phyloP scores from a whole-genome alignment of 352 stramenopile species.

The Phytophthora quininea region DNA sequence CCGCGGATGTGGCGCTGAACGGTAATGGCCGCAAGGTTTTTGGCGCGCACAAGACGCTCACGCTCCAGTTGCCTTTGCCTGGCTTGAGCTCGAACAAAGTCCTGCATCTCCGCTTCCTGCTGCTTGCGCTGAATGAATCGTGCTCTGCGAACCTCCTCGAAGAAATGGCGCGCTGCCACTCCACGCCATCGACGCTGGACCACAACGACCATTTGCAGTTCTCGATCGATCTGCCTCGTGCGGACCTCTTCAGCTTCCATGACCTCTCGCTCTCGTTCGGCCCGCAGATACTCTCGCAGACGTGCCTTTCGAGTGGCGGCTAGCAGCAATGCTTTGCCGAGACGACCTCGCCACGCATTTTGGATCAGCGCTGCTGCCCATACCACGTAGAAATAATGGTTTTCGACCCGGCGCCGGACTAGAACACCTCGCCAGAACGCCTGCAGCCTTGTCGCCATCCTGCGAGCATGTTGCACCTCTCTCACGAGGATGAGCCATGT shows the following conservation, averaged over 20 bases:
- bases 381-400: slow-evolving; percentile 60
- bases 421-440: slow-evolving; percentile 68
- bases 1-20: slow-evolving; percentile 79
- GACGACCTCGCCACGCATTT: slow-evolving; percentile 64
- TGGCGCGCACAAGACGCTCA: slow-evolving; percentile 45
- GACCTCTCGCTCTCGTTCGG: slow-evolving; percentile 65
- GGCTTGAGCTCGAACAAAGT: slow-evolving; percentile 63
- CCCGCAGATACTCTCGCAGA: slow-evolving; percentile 71
- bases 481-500: slow-evolving; percentile 53
- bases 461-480: slow-evolving; percentile 36
- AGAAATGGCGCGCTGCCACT: slow-evolving; percentile 66
- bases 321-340: slow-evolving; percentile 61
- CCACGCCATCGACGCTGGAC: slow-evolving; percentile 79
- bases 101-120: slow-evolving; percentile 69
- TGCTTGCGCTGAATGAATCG: slow-evolving; percentile 67
- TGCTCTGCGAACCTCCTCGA: slow-evolving; percentile 61
- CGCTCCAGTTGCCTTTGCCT: slow-evolving; percentile 56
- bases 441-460: slow-evolving; percentile 48
- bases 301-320: slow-evolving; percentile 55
- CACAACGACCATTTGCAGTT: slow-evolving; percentile 62
- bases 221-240: slow-evolving; percentile 51
- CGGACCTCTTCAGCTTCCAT: slow-evolving; percentile 54
- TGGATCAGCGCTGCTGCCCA: slow-evolving; percentile 80
- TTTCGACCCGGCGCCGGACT: slow-evolving; percentile 52
- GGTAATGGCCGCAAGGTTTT: slow-evolving; percentile 58